These are phyloP conservation scores for Candida glucosophila DNA, from an alignment of 1,139 yeast species.

Conservation along the genomic window DNA sequence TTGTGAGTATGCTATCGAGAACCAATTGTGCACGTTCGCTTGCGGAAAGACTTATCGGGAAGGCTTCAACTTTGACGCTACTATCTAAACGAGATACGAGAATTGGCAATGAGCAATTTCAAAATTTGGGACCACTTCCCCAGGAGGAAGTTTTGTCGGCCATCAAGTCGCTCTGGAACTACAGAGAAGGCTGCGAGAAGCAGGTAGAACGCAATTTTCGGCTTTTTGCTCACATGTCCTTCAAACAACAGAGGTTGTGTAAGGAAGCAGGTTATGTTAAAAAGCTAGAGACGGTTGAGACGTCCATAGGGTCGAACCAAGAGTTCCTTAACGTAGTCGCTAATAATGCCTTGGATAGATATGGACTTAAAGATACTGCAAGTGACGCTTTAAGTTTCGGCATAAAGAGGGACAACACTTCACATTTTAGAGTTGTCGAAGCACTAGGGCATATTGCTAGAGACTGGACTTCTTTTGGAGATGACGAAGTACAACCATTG, in stretches of 20 bases:
- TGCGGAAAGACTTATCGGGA: background rate
- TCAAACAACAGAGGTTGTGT: conserved; percentile 48
- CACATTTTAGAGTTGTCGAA: conserved; percentile 56
- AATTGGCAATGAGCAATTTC: conserved; percentile 8
- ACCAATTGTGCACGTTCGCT: conserved; percentile 3
- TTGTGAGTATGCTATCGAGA: conserved; percentile 3
- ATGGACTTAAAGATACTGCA: conserved; percentile 18
- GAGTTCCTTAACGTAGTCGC: conserved; percentile 37
- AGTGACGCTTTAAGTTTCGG: too few species aligned
- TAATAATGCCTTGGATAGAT: conserved; percentile 24
- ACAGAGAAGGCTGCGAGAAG: conserved; percentile 28
- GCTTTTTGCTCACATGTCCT: conserved; percentile 40
- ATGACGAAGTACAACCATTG: conserved; percentile 44
- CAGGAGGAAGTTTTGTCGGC: conserved; percentile 39
- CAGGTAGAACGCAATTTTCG: conserved; percentile 39
- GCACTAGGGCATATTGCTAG: conserved; percentile 64
- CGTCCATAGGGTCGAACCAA: conserved; percentile 36
- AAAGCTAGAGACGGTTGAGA: conserved; percentile 41
- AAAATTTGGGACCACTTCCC: conserved; percentile 10
- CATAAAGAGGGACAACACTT: too few species aligned
- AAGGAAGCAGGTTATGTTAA: conserved; percentile 46
- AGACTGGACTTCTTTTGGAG: conserved; percentile 54
- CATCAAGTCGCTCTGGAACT: conserved; percentile 40
- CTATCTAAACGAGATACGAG: too few species aligned
- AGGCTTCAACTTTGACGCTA: too few species aligned